Conservation (phyloP, 2,329 filamentous ascomycete species). For the Ascochyta lentis region DNA sequence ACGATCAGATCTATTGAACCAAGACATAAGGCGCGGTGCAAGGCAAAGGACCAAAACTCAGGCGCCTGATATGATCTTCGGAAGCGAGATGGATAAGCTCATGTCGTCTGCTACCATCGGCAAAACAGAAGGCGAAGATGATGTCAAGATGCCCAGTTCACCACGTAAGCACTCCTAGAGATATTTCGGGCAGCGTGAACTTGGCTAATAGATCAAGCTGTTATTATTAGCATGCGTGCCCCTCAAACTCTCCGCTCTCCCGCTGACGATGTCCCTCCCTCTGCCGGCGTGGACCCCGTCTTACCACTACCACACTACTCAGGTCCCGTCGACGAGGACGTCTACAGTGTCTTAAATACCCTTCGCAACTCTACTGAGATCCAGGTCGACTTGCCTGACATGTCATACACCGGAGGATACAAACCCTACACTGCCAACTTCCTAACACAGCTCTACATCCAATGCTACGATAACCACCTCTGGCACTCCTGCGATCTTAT, state of each 20-base stretch:
- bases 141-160: conserved; percentile 1
- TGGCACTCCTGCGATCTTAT: conserved; percentile 40
- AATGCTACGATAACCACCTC: conserved; percentile 20
- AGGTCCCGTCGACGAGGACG: background rate
- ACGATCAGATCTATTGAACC: background rate
- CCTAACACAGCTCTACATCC: conserved; percentile 38
- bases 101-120: background rate
- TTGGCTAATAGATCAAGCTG: background rate
- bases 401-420: conserved; percentile 1
- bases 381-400: conserved; percentile 26
- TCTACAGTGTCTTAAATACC: conserved; percentile 4
- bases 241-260: background rate
- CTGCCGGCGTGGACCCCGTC: background rate
- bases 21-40: background rate
- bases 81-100: conserved; percentile 12
- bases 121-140: background rate
- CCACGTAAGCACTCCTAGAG: background rate
- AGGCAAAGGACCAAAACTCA: background rate
- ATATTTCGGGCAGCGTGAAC: background rate
- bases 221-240: background rate
- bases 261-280: background rate
- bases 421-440: conserved; percentile 27
- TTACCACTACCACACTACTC: background rate
- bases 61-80: conserved; percentile 5
- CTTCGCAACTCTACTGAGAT: conserved; percentile 5